phyloP scores from a whole-genome alignment of 306 rosid species.

The Prunus mume region DNA sequence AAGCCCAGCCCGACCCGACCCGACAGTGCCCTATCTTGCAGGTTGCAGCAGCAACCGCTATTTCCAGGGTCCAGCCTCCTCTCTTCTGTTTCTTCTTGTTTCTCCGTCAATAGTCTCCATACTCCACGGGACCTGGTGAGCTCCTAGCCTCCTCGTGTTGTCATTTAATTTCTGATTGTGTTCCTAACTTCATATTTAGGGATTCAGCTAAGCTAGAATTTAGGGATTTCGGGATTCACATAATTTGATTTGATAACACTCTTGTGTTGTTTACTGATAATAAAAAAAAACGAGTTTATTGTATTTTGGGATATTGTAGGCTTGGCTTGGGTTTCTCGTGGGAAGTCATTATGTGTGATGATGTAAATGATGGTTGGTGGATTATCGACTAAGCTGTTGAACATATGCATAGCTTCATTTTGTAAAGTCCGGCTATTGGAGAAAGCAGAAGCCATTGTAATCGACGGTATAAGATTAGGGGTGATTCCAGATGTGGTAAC shows the following conservation, averaged over 20 bases:
- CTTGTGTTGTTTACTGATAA: neutral
- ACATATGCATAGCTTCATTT: conserved; percentile 55
- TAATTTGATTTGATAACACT: neutral
- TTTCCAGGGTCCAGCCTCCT: too few species aligned
- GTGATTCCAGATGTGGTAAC: conserved; percentile 62
- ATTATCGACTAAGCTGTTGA: conserved; percentile 65
- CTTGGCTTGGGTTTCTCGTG: neutral
- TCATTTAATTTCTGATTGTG: too few species aligned
- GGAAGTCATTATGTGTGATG: conserved; percentile 30
- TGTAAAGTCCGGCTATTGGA: conserved; percentile 46
- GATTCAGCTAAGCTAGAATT: too few species aligned
- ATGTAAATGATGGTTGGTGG: conserved; percentile 39
- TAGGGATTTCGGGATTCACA: neutral
- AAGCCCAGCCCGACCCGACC: too few species aligned
- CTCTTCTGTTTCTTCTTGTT: too few species aligned
- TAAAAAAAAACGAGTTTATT: neutral
- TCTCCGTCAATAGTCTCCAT: too few species aligned
- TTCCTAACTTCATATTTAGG: too few species aligned
- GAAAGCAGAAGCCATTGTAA: conserved; percentile 54
- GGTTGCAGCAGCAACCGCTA: too few species aligned
- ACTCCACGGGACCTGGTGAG: too few species aligned
- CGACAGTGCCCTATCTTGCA: too few species aligned
- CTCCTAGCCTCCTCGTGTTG: too few species aligned
- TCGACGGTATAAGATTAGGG: conserved; percentile 65
- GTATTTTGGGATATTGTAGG: neutral